Conservation (phyloP, 352 stramenopile genomes). For the Phytophthora agathidicida region DNA sequence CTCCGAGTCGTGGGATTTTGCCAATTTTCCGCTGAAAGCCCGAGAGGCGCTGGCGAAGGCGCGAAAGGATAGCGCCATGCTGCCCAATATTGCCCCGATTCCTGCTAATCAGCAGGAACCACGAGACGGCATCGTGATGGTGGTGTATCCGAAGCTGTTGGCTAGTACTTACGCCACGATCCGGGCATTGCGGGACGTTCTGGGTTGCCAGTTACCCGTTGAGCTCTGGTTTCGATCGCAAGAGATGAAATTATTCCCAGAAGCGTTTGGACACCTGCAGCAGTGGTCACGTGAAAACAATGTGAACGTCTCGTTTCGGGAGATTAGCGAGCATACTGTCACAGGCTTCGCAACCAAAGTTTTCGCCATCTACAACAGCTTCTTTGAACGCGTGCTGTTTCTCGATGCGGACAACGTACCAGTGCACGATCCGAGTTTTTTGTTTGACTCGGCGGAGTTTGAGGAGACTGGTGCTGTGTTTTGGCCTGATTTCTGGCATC, state of each 20-base stretch:
- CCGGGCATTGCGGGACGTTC: constrained; percentile 31
- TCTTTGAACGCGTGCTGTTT: constrained; percentile 53
- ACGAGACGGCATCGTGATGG: constrained; percentile 51
- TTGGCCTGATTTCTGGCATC: constrained; percentile 78
- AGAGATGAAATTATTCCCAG: constrained; percentile 37
- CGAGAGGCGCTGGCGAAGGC: constrained; percentile 14
- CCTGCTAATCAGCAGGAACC: not conserved
- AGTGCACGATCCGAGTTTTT: constrained; percentile 47
- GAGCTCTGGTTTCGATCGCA: constrained; percentile 53
- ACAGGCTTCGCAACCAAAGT: constrained; percentile 56
- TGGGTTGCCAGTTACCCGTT: constrained; percentile 46
- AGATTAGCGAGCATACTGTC: constrained; percentile 35
- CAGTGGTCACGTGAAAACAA: constrained; percentile 25
- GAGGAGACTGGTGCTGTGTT: constrained; percentile 52
- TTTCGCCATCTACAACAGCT: constrained; percentile 50
- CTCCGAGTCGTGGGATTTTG: constrained; percentile 51
- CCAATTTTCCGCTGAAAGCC: constrained; percentile 38
- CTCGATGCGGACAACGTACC: constrained; percentile 65
- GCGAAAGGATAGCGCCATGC: constrained; percentile 7
- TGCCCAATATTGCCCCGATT: constrained; percentile 22
- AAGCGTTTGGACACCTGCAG: constrained; percentile 26
- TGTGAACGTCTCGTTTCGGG: constrained; percentile 27
- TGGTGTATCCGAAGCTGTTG: constrained; percentile 56
- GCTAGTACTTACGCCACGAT: constrained; percentile 45
- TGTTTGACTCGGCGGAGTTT: constrained; percentile 52